Percentiles rank a stretch among this genome's conserved stretches.
phyloP scores from a whole-genome alignment of 2,329 filamentous ascomycete genomes.

The Alternaria brassicicola region DNA sequence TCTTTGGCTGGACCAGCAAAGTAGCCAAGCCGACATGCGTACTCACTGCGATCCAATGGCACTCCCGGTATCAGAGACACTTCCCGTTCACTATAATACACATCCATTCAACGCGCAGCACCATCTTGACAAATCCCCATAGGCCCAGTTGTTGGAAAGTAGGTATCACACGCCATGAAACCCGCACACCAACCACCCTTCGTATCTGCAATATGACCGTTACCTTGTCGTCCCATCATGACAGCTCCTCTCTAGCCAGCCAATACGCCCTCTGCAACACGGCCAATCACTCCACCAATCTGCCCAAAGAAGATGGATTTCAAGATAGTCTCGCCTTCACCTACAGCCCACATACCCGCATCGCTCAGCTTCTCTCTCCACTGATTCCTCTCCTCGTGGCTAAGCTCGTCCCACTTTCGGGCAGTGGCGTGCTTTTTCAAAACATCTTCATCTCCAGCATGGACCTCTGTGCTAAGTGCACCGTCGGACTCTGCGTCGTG shows the following conservation, averaged over 20 bases:
- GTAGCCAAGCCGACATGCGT: background rate
- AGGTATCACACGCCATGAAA: constrained; percentile 2
- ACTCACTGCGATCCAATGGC: constrained; percentile 1
- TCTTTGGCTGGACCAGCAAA: background rate
- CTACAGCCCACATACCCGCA: constrained; percentile 79
- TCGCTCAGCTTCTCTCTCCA: constrained; percentile 74
- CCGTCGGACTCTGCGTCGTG: constrained; percentile 46
- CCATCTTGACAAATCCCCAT: background rate
- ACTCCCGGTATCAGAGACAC: constrained; percentile 5
- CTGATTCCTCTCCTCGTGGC: constrained; percentile 63
- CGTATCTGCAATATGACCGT: background rate
- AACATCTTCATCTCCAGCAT: constrained; percentile 41
- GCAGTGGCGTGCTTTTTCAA: constrained; percentile 54
- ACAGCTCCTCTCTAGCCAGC: constrained; percentile 9
- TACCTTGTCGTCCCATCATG: background rate
- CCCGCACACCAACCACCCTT: background rate
- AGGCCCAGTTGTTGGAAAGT: background rate
- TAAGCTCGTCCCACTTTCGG: constrained; percentile 74
- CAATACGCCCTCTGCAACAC: constrained; percentile 43
- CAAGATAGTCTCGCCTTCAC: constrained; percentile 77
- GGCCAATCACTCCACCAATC: constrained; percentile 64
- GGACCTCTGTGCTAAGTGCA: constrained; percentile 51
- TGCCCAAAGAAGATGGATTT: constrained; percentile 79
- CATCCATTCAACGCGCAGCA: constrained; percentile 17
- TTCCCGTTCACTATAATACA: constrained; percentile 6